A percentile compares a stretch with the other conserved stretches of the same genome.
Conservation (phyloP, 306 rosid species). For the Lupinus albus region DNA sequence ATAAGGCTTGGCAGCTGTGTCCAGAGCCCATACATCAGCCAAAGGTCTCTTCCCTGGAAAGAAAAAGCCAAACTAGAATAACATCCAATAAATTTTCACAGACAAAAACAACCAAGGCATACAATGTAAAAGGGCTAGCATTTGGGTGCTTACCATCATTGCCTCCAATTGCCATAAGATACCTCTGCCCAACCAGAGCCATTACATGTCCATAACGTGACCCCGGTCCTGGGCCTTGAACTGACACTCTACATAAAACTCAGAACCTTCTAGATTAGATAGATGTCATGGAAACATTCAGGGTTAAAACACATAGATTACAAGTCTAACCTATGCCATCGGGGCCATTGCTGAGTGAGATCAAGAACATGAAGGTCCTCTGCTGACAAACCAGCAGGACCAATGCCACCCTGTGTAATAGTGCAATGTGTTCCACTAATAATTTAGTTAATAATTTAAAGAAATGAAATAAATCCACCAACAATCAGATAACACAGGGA, state of each 20-base stretch:
- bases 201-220: constrained; percentile 99
- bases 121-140: constrained; percentile 20
- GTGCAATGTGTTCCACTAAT: constrained; percentile 36
- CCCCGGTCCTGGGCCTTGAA: constrained; percentile 99
- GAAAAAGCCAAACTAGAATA: constrained; percentile 37
- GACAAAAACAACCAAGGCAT: constrained; percentile 26
- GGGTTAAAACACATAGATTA: constrained; percentile 15
- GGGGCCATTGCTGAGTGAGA: constrained; percentile 94
- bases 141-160: constrained; percentile 76
- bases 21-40: constrained; percentile 99
- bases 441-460: constrained; percentile 31
- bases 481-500: constrained; percentile 23
- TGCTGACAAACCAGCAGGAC: constrained; percentile 98
- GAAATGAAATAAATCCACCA: constrained; percentile 31
- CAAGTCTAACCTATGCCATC: constrained; percentile 90
- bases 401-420: constrained; percentile 87
- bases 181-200: constrained; percentile 99
- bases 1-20: constrained; percentile 99
- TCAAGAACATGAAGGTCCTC: constrained; percentile 99
- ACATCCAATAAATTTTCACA: constrained; percentile 27
- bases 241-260: constrained; percentile 81
- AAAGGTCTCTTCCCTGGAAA: constrained; percentile 94
- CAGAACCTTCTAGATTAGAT: constrained; percentile 42
- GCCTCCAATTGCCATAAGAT: constrained; percentile 99
- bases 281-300: constrained; percentile 30